These are phyloP conservation scores for Xylaria sp. DNA, from an alignment of 2,329 filamentous ascomycete species.

Conservation along the genomic window DNA sequence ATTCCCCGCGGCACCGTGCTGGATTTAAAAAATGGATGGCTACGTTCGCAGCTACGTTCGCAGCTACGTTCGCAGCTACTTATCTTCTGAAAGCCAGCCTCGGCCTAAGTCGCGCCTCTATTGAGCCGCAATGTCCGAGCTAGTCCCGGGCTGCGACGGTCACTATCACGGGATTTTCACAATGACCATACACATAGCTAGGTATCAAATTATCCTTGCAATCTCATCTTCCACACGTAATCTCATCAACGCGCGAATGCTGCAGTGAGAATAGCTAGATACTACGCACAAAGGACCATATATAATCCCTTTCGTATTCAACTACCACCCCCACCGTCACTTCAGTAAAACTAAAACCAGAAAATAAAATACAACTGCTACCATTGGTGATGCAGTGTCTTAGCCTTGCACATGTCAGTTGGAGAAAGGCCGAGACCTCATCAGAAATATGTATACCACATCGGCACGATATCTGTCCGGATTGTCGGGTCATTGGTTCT, in stretches of 20 bases:
- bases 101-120: background rate
- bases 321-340: background rate
- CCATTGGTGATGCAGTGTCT: background rate
- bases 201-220: background rate
- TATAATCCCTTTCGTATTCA: background rate
- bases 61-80: too few relatives aligned
- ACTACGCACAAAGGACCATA: too few relatives aligned
- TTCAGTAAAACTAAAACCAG: background rate
- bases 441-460: slow-evolving; percentile 1
- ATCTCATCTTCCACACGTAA: background rate
- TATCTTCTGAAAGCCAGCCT: slow-evolving; percentile 14
- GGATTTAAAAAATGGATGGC: too few relatives aligned
- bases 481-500: slow-evolving; percentile 30
- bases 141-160: background rate
- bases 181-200: background rate
- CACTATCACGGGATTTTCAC: background rate
- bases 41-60: too few relatives aligned
- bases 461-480: slow-evolving; percentile 16
- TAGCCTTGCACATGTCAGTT: slow-evolving; percentile 8
- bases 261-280: background rate
- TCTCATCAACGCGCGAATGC: background rate
- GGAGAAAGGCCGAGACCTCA: background rate
- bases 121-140: slow-evolving; percentile 27
- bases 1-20: background rate
- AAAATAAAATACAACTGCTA: background rate